phyloP scores from a whole-genome alignment of 768 basidiomycete genomes.

The Leccinum fibrillosum region DNA sequence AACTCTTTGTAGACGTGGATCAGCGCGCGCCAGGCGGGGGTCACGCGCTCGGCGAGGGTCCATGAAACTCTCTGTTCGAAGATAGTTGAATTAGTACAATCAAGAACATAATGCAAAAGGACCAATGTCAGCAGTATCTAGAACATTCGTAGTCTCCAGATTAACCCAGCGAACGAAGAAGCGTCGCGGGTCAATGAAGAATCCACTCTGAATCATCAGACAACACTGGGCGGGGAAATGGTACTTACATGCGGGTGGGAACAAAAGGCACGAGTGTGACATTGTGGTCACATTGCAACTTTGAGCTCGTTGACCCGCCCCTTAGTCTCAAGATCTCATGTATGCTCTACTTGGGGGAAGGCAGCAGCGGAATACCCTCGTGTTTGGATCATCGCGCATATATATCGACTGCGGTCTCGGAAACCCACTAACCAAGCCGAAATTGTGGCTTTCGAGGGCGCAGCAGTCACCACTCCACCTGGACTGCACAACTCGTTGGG shows the following conservation, averaged over 20 bases:
- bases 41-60: constrained; percentile 81
- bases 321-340: constrained; percentile 43
- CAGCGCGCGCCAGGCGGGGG: constrained; percentile 70
- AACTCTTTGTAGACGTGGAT: constrained; percentile 59
- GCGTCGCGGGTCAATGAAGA: constrained; percentile 62
- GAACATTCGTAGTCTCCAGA: constrained; percentile 78
- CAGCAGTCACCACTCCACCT: constrained; percentile 38
- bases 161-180: constrained; percentile 51
- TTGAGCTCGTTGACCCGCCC: constrained; percentile 36
- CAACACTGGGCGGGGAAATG: constrained; percentile 2
- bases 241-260: constrained; percentile 19
- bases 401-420: constrained; percentile 47
- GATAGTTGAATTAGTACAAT: constrained; percentile 11
- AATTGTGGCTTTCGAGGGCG: constrained; percentile 51
- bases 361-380: constrained; percentile 48
- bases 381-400: constrained; percentile 51
- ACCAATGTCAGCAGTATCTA: constrained; percentile 85
- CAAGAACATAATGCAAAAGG: constrained; percentile 15
- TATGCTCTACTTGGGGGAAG: constrained; percentile 45
- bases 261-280: neutral
- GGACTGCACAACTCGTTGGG: constrained; percentile 28
- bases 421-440: constrained; percentile 40
- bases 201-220: constrained; percentile 94
- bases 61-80: constrained; percentile 40
- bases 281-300: constrained; percentile 14